Percentiles rank a stretch among this genome's conserved stretches.
Evolutionary conservation across 169 alveolate genomes (phyloP).

Genomic region (Cryptosporidium canis): DNA sequence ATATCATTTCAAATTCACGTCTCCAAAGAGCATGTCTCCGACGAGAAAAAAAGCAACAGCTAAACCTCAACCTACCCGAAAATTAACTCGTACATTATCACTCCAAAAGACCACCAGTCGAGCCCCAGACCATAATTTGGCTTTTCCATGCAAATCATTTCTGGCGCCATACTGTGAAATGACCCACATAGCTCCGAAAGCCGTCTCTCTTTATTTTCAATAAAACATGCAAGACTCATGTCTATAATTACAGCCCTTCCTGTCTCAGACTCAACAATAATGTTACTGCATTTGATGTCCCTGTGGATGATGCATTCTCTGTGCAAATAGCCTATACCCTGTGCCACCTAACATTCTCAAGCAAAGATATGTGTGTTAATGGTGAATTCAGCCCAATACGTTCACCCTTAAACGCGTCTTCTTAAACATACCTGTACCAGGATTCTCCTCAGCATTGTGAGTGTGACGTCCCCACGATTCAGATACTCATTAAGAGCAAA

Average conservation of each 20-base stretch:
- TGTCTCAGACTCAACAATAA: constrained; percentile 8
- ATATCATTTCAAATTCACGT: background rate
- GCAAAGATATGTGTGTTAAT: background rate
- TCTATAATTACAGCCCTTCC: constrained; percentile 15
- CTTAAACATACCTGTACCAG: constrained; percentile 27
- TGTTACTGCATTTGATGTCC: constrained; percentile 52
- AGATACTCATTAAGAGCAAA: constrained; percentile 11
- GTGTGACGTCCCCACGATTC: background rate
- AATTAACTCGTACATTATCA: constrained; percentile 33
- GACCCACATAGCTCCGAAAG: constrained; percentile 63
- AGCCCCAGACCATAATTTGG: constrained; percentile 30
- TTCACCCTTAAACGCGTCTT: background rate
- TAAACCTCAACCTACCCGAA: constrained; percentile 18
- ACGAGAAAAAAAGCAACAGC: background rate
- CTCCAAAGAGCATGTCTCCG: background rate
- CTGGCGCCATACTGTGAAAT: constrained; percentile 68
- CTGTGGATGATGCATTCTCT: constrained; percentile 47
- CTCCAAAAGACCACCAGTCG: constrained; percentile 71
- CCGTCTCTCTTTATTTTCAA: background rate
- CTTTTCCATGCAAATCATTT: constrained; percentile 26
- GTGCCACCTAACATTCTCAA: background rate
- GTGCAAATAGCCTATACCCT: constrained; percentile 19
- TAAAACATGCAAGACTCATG: constrained; percentile 36
- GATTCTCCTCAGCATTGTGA: background rate
- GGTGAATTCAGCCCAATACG: too few species aligned